Base-by-base conservation (phyloP, 805 yeast species). In the Saturnispora bothae region DNA sequence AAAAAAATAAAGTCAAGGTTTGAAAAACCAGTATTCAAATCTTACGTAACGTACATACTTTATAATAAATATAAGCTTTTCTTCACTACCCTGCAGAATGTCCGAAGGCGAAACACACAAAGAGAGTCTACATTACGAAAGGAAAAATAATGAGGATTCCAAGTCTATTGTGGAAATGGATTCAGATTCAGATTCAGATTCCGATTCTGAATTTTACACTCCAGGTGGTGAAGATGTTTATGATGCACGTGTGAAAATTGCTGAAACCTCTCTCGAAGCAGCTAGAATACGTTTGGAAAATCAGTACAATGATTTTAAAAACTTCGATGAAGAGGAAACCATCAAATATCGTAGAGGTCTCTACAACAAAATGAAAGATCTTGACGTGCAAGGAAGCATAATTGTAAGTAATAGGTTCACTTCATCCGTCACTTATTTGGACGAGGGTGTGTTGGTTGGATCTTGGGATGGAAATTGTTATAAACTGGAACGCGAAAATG, bases 401-500 rank as follows among this genome's bases (percentile, higher is more conserved):
- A n/a, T n/a, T n/a, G n/a, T n/a, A n/a, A n/a, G n/a, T n/a, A n/a
- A n/a, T 3, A 63, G 96, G 41, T 84, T 94, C 4, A 66, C 82
- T 0, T 78, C 94, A 0, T 54, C 64, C 2, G 72, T 78, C 1
- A 48, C 72, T 5, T 64, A 72, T 41, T 74, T 4, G 57, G 61
- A 0, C 52, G 61, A 36, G 54, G 36, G 44, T 2, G 56, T 83
- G 3, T 80, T 84, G 0, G 64, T 75, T 12, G 92, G 86, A 0
- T 81, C 92, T 27, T 89, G 97, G 96, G 73, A 78, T 44, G 96
- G 96, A 3, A 65, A 66, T 20, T 48, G 84, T 4, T 69, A 67
- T 43, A 44, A 83, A 1, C 30, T 80, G n/a, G 55, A 68, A 32
- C 46, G 56, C 4, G 18, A 14, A 3, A 48, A 57, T 0, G 26